A percentile compares a stretch with the other conserved stretches of the same genome.
phyloP scores from a whole-genome alignment of 1,284 basidiomycete species.

The Lentinula novae-zelandiae region DNA sequence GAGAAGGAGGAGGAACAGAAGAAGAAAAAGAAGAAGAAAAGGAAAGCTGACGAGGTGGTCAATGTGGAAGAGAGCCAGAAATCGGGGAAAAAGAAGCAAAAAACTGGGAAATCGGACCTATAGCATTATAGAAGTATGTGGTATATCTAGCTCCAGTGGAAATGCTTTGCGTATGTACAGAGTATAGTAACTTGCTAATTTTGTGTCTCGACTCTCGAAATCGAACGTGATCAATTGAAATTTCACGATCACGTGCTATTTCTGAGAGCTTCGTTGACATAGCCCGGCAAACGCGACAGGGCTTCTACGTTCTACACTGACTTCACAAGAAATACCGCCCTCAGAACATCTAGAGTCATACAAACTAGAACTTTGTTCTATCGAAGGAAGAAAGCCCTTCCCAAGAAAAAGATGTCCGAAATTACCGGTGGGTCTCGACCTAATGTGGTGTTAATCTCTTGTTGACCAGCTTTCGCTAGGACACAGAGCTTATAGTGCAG shows the following conservation, averaged over 20 bases:
- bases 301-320: no score
- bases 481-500: conserved; percentile 21
- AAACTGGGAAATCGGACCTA: not conserved
- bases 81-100: conserved; percentile 6
- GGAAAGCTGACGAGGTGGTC: conserved; percentile 3
- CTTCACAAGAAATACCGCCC: no score
- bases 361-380: no score
- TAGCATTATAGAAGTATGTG: not conserved
- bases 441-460: not conserved
- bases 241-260: not conserved
- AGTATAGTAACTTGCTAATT: not conserved
- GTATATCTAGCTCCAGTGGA: not conserved
- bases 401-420: conserved; percentile 21
- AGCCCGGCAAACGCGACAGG: no score
- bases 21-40: conserved; percentile 12
- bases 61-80: not conserved
- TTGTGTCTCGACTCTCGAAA: no score
- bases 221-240: not conserved
- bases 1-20: not conserved
- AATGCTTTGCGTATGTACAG: not conserved
- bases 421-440: conserved; percentile 32
- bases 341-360: not conserved
- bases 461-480: not conserved
- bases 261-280: not conserved
- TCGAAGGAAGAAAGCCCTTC: conserved; percentile 3